Evolutionary conservation across 1,284 basidiomycete genomes (phyloP), one percentile per base, ranked within the genome.

Genomic region (Ganoderma boninense): DNA sequence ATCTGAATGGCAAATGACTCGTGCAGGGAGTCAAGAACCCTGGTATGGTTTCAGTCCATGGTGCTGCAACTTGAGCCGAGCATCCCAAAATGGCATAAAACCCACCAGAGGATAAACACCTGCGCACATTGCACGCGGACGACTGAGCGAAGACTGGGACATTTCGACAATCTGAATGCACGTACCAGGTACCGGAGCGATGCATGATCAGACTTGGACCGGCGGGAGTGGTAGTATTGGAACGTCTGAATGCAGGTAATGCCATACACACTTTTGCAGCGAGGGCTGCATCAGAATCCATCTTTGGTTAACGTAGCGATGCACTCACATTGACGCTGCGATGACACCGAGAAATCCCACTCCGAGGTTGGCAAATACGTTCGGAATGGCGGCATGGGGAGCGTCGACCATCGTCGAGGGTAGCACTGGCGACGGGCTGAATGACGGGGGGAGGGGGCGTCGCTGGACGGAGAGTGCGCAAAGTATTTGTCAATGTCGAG

Each of bases 151-250:
- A 4, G n/a, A 49, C 32, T 32, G 32, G 32, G 3, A 5, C 20
- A 10, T 49, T 10, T 20, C 7, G n/a, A 7, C 8, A 11, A 23
- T 10, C n/a, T 49, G 8, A 49, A 49, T 11, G 2, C 7, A 49
- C 46, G n/a, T 10, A 49, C 46, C 46, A 49, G 6, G n/a, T 4
- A 49, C n/a, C n/a, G 46, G 46, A 49, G 46, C n/a, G 46, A 23
- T 23, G 46, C 46, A 49, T 49, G 46, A 49, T 49, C 46, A 7
- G 46, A 49, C 46, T 49, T 49, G 8, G 46, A 49, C n/a, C 46
- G n/a, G n/a, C 46, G 20, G 46, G 46, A 49, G n/a, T 49, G n/a
- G 46, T 49, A 49, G 46, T 49, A 49, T 49, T 49, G 46, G n/a
- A 49, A 49, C 7, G 46, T 49, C 46, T 49, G 46, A 20, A 49